Percentiles rank a stretch among this genome's conserved stretches.
phyloP scores from a whole-genome alignment of 176 grass and related monocot genomes.

The Musa acuminata region DNA sequence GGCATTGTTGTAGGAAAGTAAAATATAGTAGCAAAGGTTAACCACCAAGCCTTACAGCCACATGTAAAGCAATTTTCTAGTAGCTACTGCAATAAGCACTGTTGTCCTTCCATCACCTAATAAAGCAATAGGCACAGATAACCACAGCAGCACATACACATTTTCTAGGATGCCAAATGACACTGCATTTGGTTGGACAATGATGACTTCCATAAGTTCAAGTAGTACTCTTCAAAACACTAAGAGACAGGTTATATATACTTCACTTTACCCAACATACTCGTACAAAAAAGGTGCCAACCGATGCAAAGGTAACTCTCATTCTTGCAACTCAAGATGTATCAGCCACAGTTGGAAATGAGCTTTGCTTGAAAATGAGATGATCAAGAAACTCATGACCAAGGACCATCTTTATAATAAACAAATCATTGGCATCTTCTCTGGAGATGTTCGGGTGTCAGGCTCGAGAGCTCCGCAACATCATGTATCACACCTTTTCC shows the following conservation, averaged over 20 bases:
- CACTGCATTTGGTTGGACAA: neutral
- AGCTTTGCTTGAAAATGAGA: neutral
- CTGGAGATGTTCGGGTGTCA: slow-evolving; percentile 1
- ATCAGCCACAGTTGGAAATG: neutral
- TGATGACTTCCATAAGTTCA: neutral
- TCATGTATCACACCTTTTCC: neutral
- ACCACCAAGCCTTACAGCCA: too few relatives aligned
- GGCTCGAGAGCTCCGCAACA: neutral
- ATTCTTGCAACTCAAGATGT: neutral
- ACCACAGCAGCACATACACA: too few relatives aligned
- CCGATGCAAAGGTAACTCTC: neutral
- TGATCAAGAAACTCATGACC: slow-evolving; percentile 2
- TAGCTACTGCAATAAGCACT: too few relatives aligned
- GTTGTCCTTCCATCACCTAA: neutral
- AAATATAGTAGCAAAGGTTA: neutral
- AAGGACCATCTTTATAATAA: neutral
- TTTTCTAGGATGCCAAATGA: too few relatives aligned
- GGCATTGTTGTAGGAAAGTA: too few relatives aligned
- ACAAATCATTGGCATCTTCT: neutral
- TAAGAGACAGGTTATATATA: neutral
- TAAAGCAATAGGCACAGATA: neutral
- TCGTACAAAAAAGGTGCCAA: neutral
- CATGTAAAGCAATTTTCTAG: too few relatives aligned
- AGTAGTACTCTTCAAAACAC: neutral
- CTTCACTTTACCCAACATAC: neutral